Conservation (phyloP, 768 basidiomycete genomes). For the Daedalea quercina region DNA sequence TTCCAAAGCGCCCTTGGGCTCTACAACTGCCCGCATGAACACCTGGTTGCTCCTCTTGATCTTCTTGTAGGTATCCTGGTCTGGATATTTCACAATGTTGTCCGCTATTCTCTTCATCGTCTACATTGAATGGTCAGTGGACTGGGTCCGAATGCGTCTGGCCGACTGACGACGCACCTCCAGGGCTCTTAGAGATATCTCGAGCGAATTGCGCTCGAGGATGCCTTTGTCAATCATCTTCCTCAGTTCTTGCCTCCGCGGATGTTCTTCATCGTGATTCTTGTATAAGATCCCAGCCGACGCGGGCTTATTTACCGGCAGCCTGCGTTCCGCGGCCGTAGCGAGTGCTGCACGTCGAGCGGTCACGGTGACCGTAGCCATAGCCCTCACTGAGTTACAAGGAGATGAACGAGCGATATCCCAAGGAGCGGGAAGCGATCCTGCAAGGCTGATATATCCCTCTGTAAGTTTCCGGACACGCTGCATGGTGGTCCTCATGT, state of each 20-base stretch:
- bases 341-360: too few relatives aligned
- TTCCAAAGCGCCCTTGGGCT: slow-evolving; percentile 56
- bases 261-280: slow-evolving; percentile 43
- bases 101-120: slow-evolving; percentile 62
- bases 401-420: too few relatives aligned
- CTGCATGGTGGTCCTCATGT: too few relatives aligned
- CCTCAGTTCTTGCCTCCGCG: slow-evolving; percentile 63
- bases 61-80: slow-evolving; percentile 7
- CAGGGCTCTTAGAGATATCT: slow-evolving; percentile 52
- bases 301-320: slow-evolving; percentile 9
- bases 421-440: too few relatives aligned
- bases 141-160: not conserved
- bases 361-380: too few relatives aligned
- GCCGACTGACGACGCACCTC: slow-evolving; percentile 37
- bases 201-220: slow-evolving; percentile 57
- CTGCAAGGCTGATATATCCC: too few relatives aligned
- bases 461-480: too few relatives aligned
- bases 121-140: slow-evolving; percentile 29
- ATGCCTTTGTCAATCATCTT: slow-evolving; percentile 78
- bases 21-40: slow-evolving; percentile 55
- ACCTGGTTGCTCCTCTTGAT: too few relatives aligned
- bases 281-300: slow-evolving; percentile 6
- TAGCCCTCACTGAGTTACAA: too few relatives aligned
- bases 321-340: slow-evolving; percentile 15
- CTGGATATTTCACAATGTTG: slow-evolving; percentile 44